Evolutionary conservation across 1,284 basidiomycete genomes (phyloP), one percentile per base, ranked within the genome.

Genomic region (Athelia sp.): DNA sequence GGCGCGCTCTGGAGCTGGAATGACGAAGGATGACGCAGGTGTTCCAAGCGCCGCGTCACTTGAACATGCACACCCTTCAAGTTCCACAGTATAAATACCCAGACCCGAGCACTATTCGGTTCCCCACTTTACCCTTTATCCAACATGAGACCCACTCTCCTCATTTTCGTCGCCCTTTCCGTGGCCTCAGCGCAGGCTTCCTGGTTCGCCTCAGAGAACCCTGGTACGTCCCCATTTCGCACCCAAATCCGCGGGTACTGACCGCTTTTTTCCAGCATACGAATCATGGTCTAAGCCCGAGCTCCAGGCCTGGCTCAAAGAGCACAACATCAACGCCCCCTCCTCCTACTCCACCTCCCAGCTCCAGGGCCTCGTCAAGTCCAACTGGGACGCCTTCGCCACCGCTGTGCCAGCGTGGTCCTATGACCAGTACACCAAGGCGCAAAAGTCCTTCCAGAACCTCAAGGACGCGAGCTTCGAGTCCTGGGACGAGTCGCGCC

Each of bases 401-500:
- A 9, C 36, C 36, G 36, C 36, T n/a, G 36, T n/a, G n/a, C 64
- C 70, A 2, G 59, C 64, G 6, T 84, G 82, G 83, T 72, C 79
- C 1, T 62, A 78, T 52, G 77, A 88, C 55, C 77, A 89, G 64
- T 81, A 82, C 64, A 57, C 67, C 45, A 65, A 68, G 31, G 87
- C 85, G 3, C 88, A 92, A 65, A 76, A 81, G 56, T 70, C 78
- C 23, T 90, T 89, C 56, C 69, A 76, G 44, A 72, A 81, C 50
- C 29, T 81, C 49, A 75, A 79, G 63, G 69, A 76, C 4, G 66
- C 73, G n/a, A 64, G 76, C 2, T 84, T 87, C 51, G 83, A 87
- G 48, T 67, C 70, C 4, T 96, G 92, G 92, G 82, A 89, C 60
- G 92, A 96, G 62, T 85, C 82, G 23, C 77, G 78, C 44, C 73